Base-by-base conservation (phyloP, 495 filamentous ascomycete species). In the Penicillium robsamsonii region DNA sequence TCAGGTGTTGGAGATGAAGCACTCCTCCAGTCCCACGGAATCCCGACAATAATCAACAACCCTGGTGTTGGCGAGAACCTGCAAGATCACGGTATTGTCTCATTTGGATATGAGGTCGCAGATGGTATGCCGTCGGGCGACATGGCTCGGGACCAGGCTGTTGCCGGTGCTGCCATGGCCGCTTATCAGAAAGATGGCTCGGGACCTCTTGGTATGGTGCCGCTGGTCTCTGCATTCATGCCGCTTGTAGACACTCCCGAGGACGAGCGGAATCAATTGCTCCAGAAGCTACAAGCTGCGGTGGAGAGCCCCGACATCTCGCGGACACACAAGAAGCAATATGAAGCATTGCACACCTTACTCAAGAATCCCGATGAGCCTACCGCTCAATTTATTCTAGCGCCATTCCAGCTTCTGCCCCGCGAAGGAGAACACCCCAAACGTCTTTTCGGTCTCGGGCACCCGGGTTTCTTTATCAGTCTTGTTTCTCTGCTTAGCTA, bases 1-100 rank as follows among this genome's bases (percentile, higher is more conserved):
- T 89, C 86, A 0, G 85, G 86, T 11, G 65, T 88, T 44, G 85
- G 85, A 9, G 61, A 70, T 46, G 35, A 49, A 13, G 44, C 29
- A 1, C 15, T 50, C 7, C 33, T 58, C 27, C 53, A 42, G 46
- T 58, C 52, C 2, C 42, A 54, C 20, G 55, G 53, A 0, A 60
- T 63, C 22, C n/a, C 13, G 6, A 35, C 58, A 1, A 8, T 63
- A 1, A 47, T 79, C 30, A 59, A 76, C 17, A 74, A 75, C 48
- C 63, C 68, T 2, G 67, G 64, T 40, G 79, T 81, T 9, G 78
- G 80, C 10, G 77, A 78, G 54, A 76, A 82, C 58, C 56, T 81
- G 4, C 78, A 80, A 60, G 76, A 82, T 18, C 77, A 80, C 48
- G 49, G 43, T 20, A 51, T 65, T n/a, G 54, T 63, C 15, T 38